Conservation (phyloP, 306 rosid species). For the Dalbergia cochinchinensis region DNA sequence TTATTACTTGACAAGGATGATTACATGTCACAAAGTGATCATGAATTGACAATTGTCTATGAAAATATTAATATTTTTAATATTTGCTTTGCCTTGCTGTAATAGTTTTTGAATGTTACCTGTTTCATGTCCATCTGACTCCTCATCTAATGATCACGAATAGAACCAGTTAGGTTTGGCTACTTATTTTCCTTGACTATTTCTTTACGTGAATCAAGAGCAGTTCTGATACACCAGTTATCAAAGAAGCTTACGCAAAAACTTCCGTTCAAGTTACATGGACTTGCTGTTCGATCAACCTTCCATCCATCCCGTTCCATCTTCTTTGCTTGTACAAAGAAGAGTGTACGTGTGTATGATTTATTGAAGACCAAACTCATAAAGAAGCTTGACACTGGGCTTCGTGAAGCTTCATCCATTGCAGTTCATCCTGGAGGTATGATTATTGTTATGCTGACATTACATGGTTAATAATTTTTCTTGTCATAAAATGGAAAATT, state of each 20-base stretch:
- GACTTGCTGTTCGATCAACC: conserved; percentile 81
- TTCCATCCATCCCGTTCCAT: conserved; percentile 87
- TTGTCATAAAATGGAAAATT: conserved; percentile 11
- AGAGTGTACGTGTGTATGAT: conserved; percentile 80
- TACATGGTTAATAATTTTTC: conserved; percentile 23
- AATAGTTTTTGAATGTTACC: conserved; percentile 1
- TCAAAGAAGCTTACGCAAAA: conserved; percentile 80
- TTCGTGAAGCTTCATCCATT: conserved; percentile 85
- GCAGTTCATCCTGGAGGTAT: conserved; percentile 95
- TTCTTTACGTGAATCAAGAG: conserved; percentile 82
- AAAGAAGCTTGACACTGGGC: conserved; percentile 88
- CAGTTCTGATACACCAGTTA: conserved; percentile 83
- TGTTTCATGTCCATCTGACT: conserved; percentile 1
- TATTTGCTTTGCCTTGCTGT: not conserved
- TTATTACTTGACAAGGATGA: conserved; percentile 32
- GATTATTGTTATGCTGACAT: conserved; percentile 18
- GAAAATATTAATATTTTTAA: not conserved
- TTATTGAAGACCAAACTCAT: conserved; percentile 65
- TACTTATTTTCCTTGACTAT: conserved; percentile 76
- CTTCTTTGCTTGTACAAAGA: conserved; percentile 82
- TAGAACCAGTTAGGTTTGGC: conserved; percentile 6
- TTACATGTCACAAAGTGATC: conserved; percentile 3
- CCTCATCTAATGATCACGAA: conserved; percentile 16
- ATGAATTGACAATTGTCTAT: not conserved
- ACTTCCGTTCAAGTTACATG: conserved; percentile 83